Evolutionary conservation across 805 yeast species (phyloP).

Genomic region (Monosporozyma siamensis): DNA sequence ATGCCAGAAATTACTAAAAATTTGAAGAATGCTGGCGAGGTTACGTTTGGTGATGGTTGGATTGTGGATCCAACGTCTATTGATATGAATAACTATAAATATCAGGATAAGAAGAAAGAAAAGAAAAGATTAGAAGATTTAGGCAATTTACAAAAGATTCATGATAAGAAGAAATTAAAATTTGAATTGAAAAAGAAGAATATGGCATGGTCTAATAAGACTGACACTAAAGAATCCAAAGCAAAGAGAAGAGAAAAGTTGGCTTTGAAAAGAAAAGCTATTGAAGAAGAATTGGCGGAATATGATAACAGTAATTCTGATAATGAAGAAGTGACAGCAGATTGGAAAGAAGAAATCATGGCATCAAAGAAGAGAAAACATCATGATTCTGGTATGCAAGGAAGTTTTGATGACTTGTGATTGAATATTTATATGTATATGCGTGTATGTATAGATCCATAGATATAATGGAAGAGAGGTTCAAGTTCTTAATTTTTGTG

Average conservation of each 20-base stretch:
- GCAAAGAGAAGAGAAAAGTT: constrained; percentile 58
- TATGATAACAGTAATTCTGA: constrained; percentile 34
- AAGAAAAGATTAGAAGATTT: constrained; percentile 48
- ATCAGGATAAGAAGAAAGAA: constrained; percentile 59
- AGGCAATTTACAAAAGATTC: constrained; percentile 35
- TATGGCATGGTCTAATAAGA: constrained; percentile 73
- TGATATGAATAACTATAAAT: constrained; percentile 59
- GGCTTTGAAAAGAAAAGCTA: constrained; percentile 45
- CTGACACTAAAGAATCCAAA: constrained; percentile 51
- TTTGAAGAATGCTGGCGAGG: constrained; percentile 37
- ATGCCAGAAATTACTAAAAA: constrained; percentile 80
- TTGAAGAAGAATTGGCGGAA: constrained; percentile 40
- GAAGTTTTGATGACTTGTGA: constrained; percentile 53
- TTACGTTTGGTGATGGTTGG: constrained; percentile 53
- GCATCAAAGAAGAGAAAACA: constrained; percentile 53
- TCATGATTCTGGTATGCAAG: constrained; percentile 34
- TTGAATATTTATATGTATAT: no score
- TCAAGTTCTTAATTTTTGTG: not conserved
- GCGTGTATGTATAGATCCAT: no score
- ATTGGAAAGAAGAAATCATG: constrained; percentile 81
- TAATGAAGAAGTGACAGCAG: constrained; percentile 45
- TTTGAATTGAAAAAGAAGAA: constrained; percentile 43
- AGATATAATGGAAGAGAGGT: not conserved
- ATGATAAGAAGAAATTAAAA: constrained; percentile 32
- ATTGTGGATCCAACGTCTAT: constrained; percentile 41